Evolutionary conservation across 768 basidiomycete species (phyloP).

Genomic region (Trametes elegans): DNA sequence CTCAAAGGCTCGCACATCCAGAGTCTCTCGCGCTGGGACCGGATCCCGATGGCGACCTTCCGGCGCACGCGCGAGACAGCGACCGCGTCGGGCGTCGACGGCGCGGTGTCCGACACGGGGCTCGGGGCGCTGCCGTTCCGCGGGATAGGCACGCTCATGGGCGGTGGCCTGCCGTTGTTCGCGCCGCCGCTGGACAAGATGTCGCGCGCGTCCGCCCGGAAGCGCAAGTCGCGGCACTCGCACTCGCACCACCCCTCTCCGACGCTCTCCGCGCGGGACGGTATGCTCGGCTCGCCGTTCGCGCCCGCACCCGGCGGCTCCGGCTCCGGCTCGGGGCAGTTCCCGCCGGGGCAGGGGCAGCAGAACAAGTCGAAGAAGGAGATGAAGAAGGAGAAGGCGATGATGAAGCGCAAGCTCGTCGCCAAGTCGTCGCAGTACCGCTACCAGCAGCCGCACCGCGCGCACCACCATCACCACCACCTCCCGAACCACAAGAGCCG

Average conservation of each 20-base stretch:
- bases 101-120: conserved; percentile 38
- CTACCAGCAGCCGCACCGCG: conserved; percentile 46
- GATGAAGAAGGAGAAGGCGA: conserved; percentile 63
- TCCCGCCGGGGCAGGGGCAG: conserved; percentile 29
- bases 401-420: conserved; percentile 56
- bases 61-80: conserved; percentile 52
- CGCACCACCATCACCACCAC: conserved; percentile 53
- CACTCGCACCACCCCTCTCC: conserved; percentile 16
- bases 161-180: conserved; percentile 17
- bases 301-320: conserved; percentile 40
- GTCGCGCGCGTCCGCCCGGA: conserved; percentile 21
- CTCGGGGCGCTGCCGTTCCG: conserved; percentile 30
- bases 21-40: conserved; percentile 68
- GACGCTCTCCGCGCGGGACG: conserved; percentile 48
- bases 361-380: conserved; percentile 51
- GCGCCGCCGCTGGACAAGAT: conserved; percentile 24
- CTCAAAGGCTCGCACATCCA: conserved; percentile 41
- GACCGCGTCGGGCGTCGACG: conserved; percentile 19
- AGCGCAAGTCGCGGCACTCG: conserved; percentile 27
- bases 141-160: conserved; percentile 16
- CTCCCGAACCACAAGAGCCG: conserved; percentile 60
- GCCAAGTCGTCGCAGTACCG: conserved; percentile 34
- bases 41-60: conserved; percentile 71
- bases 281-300: conserved; percentile 41
- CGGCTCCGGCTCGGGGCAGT: conserved; percentile 19